phyloP scores from a whole-genome alignment of 208 protist genomes.

The Acanthamoeba culbertsoni region DNA sequence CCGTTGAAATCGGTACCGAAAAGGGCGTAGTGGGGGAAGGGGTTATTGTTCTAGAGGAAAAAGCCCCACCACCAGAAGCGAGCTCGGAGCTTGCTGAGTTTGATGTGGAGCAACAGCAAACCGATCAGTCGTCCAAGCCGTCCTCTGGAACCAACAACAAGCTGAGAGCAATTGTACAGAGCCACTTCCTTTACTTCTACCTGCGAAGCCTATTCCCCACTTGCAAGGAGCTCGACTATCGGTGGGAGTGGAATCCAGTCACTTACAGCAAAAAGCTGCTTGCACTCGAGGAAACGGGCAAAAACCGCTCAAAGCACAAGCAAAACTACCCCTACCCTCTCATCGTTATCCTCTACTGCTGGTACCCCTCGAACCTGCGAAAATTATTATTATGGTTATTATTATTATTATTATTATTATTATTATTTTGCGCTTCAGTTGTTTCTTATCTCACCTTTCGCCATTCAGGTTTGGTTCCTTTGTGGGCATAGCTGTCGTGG shows the following conservation, averaged over 20 bases:
- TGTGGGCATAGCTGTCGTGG: background rate
- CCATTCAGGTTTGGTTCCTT: background rate
- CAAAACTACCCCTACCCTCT: constrained; percentile 34
- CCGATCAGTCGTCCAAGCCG: too few species aligned
- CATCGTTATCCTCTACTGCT: constrained; percentile 40
- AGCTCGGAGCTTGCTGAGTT: too few species aligned
- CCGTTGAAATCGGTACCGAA: too few species aligned
- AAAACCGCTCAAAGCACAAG: constrained; percentile 19
- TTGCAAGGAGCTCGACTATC: background rate
- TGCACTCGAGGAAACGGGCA: background rate
- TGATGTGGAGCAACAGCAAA: too few species aligned
- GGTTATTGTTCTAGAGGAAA: too few species aligned
- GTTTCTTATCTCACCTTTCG: too few species aligned
- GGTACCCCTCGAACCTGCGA: background rate
- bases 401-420: background rate
- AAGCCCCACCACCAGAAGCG: background rate
- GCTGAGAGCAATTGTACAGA: background rate
- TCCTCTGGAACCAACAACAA: too few species aligned
- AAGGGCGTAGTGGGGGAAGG: too few species aligned
- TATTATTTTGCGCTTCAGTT: background rate
- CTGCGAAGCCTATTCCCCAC: constrained; percentile 10
- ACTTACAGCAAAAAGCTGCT: background rate
- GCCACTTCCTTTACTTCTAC: constrained; percentile 16
- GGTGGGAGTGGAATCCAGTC: background rate
- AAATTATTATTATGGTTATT: background rate